Evolutionary conservation across 805 yeast genomes (phyloP), one percentile per base, ranked within the genome.

Genomic region (Ogataea nonfermentans): DNA sequence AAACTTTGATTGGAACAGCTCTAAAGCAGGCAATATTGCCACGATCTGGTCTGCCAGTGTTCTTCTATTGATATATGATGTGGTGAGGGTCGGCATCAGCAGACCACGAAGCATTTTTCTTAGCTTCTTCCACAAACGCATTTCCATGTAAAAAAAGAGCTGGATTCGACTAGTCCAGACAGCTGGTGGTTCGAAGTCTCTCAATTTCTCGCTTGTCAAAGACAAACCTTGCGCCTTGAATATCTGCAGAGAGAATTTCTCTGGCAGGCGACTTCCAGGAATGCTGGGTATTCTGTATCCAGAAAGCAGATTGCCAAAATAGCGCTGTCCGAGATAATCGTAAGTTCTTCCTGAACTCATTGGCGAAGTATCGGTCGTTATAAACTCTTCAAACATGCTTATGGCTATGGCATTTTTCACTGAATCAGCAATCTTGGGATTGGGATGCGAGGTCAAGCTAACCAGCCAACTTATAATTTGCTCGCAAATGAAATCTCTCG

Each of bases 1-100:
- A 1, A 64, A 43, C 9, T 62, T 55, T 1, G 44, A 35, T n/a
- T 79, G 76, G 38, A 74, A 63, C 9, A 71, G 65, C 11, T 68
- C 69, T 3, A 79, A 53, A 73, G 59, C 20, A 64, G 74, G 34
- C 77, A 81, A 78, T 0, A 81, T 68, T 29, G 72, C 71, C 11
- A 78, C 64, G 29, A 79, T 66, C 42, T 81, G 86, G 11, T 61
- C 54, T 13, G 80, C 67, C 40, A 81, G 76, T 10, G 59, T 44
- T 0, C 65, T 59, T 49, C 84, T 81, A 45, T 62, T 68, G 0
- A 56, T 53, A 3, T 68, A 46, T 30, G 78, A 76, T 0, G 80
- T 68, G 2, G 84, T 67, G 19, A 83, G 56, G 0, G 78, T 67
- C 0, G 88, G 79, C 8, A 81, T 63, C 3, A 83, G 47, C 1